Evolutionary conservation across 768 basidiomycete genomes (phyloP), one percentile per base, ranked within the genome.

Genomic region (Trichaptum fuscoviolaceum): DNA sequence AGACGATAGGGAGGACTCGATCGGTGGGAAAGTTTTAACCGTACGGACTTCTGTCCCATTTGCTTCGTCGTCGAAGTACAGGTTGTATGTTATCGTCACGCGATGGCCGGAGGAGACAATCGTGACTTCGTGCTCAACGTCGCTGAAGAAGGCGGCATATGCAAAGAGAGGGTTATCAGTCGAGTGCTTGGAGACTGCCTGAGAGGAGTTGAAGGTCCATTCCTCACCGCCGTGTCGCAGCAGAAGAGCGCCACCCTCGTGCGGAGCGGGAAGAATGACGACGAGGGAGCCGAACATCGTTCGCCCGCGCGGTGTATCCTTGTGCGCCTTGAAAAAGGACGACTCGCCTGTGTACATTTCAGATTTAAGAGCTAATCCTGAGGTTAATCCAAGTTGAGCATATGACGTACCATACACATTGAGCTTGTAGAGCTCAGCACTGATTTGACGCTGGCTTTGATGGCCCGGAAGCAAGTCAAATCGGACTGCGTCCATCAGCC

Each of bases 211-310:
- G 58, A 81, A 76, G 0, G 68, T 70, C 76, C 76, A 80, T 57
- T 80, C 78, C 25, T 73, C 66, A 17, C 70, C 74, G 9, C 60
- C 64, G 35, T 78, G 74, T 10, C 75, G 77, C 0, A 87, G 73
- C 2, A 75, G 64, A 18, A 84, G 76, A 18, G 73, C 71, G 1
- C 84, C 85, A 0, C 84, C 84, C 65, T 81, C 74, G 68, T 85
- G 80, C 0, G 69, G 24, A 0, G 80, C 80, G 18, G 84, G 84
- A 63, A 84, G 78, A n/a, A 82, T 77, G 35, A 85, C 68, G 0
- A 85, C 80, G 9, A 87, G 77, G 1, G 85, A 85, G 0, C 82
- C 84, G 42, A 87, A 81, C 79, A 85, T 84, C 27, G 70, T 69
- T 8, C 75, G 73, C 8, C 73, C 70, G 9, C 80, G 78, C 4